Conservation (phyloP, 169 alveolate species). For the Amoebophrya sp. region DNA sequence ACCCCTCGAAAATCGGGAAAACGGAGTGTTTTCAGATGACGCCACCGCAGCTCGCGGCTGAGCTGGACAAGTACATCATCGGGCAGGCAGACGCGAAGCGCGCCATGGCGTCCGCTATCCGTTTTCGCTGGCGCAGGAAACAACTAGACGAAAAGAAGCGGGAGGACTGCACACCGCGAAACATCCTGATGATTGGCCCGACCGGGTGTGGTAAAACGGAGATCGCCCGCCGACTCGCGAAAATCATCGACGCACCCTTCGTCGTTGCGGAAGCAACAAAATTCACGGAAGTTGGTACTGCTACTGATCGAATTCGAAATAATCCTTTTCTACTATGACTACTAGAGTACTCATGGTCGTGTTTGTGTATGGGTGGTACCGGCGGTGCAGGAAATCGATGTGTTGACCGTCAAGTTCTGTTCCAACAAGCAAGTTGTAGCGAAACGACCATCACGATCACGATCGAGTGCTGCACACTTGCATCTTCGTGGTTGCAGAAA, state of each 20-base stretch:
- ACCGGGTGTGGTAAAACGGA: constrained; percentile 85
- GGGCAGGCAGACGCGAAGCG: constrained; percentile 71
- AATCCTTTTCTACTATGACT: constrained; percentile 25
- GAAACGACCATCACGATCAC: too few species aligned
- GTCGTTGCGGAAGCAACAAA: constrained; percentile 76
- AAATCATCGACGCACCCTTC: constrained; percentile 75
- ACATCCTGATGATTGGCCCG: constrained; percentile 74
- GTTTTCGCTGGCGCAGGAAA: constrained; percentile 10
- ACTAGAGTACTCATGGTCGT: background rate
- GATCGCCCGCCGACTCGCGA: constrained; percentile 71
- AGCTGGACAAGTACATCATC: constrained; percentile 60
- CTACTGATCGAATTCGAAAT: constrained; percentile 55
- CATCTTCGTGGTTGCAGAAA: too few species aligned
- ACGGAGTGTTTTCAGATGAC: too few species aligned
- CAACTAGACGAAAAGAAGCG: constrained; percentile 53
- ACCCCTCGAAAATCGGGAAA: too few species aligned
- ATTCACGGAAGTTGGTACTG: constrained; percentile 85
- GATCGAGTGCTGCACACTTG: too few species aligned
- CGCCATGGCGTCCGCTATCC: constrained; percentile 69
- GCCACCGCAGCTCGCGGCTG: constrained; percentile 58
- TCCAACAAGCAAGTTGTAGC: too few species aligned
- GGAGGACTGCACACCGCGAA: constrained; percentile 68
- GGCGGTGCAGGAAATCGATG: too few species aligned
- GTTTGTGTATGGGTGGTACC: background rate
- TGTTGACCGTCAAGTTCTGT: too few species aligned